A percentile compares a stretch with the other conserved stretches of the same genome.
These are phyloP conservation scores for Fagus sylvatica DNA, from an alignment of 306 rosid species.

Conservation along the genomic window DNA sequence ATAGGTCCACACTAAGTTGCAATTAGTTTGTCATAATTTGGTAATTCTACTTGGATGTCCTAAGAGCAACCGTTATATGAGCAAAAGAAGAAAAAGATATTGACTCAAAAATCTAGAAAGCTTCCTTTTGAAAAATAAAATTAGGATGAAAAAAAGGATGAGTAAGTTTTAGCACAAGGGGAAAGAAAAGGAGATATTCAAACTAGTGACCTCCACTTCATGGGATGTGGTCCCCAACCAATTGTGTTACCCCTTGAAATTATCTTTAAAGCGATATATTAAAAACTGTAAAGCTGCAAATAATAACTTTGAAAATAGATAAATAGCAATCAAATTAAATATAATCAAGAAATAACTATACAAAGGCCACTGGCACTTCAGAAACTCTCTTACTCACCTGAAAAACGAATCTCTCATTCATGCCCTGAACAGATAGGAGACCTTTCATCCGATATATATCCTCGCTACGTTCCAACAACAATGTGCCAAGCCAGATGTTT, in stretches of 20 bases:
- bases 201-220: no score
- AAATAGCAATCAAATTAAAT: background rate
- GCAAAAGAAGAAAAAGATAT: background rate
- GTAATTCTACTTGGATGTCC: background rate
- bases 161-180: no score
- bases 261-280: background rate
- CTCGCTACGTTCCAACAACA: conserved; percentile 79
- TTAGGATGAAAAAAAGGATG: no score
- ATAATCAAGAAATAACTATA: background rate
- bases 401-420: conserved; percentile 95
- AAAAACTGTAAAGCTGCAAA: background rate
- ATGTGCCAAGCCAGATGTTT: conserved; percentile 89
- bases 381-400: conserved; percentile 56
- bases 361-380: background rate
- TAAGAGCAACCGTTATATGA: background rate
- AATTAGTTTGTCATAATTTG: background rate
- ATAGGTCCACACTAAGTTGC: no score
- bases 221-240: no score
- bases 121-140: no score
- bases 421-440: conserved; percentile 83
- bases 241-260: no score
- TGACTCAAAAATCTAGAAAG: no score
- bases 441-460: conserved; percentile 98
- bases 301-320: background rate
- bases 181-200: no score